These are phyloP conservation scores for Flaveria brownii DNA, from an alignment of 129 eudicot genomes.

Conservation along the genomic window DNA sequence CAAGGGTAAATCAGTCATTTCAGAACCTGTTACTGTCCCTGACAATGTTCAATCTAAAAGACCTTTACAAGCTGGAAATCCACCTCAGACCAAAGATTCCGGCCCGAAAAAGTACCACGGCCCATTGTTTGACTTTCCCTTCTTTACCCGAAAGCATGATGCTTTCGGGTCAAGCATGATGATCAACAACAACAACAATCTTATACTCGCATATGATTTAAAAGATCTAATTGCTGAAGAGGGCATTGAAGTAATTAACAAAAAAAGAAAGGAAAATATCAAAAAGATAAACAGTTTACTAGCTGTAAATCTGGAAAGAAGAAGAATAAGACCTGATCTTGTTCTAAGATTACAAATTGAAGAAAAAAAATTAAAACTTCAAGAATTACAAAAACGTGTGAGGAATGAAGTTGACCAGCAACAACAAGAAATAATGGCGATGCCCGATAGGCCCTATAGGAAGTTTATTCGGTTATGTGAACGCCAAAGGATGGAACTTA, in stretches of 20 bases:
- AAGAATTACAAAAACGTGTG: constrained; percentile 71
- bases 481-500: constrained; percentile 83
- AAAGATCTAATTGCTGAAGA: constrained; percentile 73
- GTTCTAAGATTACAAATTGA: constrained; percentile 83
- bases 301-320: constrained; percentile 76
- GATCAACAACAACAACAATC: constrained; percentile 67
- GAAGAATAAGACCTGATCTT: constrained; percentile 88
- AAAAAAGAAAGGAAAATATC: constrained; percentile 61
- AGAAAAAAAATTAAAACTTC: constrained; percentile 66
- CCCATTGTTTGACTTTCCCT: constrained; percentile 91
- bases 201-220: constrained; percentile 73
- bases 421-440: constrained; percentile 91
- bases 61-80: constrained; percentile 50
- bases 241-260: constrained; percentile 51
- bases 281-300: constrained; percentile 69
- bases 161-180: constrained; percentile 77
- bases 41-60: constrained; percentile 62
- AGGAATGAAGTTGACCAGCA: constrained; percentile 79
- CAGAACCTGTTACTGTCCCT: constrained; percentile 37
- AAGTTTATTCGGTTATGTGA: constrained; percentile 86
- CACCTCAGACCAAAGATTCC: constrained; percentile 63
- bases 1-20: constrained; percentile 75
- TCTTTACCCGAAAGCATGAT: constrained; percentile 90
- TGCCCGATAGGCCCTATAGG: constrained; percentile 89
- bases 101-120: constrained; percentile 90